phyloP scores from a whole-genome alignment of 176 grass and related monocot genomes.

The Carex myosuroides region DNA sequence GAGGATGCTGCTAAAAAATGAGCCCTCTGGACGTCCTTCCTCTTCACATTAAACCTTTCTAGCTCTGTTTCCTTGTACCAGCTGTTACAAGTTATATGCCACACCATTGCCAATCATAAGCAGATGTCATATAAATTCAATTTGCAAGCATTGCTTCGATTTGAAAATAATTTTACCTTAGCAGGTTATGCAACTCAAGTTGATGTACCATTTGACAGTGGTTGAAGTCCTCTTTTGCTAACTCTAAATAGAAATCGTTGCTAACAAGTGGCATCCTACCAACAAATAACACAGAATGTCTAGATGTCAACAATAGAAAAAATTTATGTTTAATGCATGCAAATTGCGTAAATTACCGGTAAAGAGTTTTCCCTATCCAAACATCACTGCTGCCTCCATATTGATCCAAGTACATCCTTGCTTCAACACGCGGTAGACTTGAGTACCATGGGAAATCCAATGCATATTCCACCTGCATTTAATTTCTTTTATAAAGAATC shows the following conservation, averaged over 20 bases:
- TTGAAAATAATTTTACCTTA: conserved; percentile 36
- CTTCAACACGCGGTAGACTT: conserved; percentile 67
- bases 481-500: conserved; percentile 3
- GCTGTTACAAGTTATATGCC: conserved; percentile 21
- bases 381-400: conserved; percentile 68
- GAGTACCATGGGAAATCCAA: conserved; percentile 77
- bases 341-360: conserved; percentile 42
- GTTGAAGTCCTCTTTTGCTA: conserved; percentile 82
- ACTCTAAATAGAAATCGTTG: conserved; percentile 49
- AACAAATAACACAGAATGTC: not conserved
- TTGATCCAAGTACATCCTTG: conserved; percentile 72
- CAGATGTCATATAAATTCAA: not conserved
- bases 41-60: conserved; percentile 13
- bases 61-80: conserved; percentile 54
- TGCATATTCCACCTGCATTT: conserved; percentile 59
- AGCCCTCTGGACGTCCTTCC: conserved; percentile 37
- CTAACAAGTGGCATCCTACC: conserved; percentile 84
- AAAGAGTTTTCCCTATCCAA: conserved; percentile 95
- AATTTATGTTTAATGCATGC: not conserved
- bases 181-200: conserved; percentile 50
- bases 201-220: conserved; percentile 66
- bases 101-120: not conserved
- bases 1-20: conserved; percentile 49
- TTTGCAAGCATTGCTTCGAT: not conserved
- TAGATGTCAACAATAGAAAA: not conserved